Percentiles rank a stretch among this genome's conserved stretches.
Conservation (phyloP, 2,329 filamentous ascomycete species). For the Clarireedia paspali region DNA sequence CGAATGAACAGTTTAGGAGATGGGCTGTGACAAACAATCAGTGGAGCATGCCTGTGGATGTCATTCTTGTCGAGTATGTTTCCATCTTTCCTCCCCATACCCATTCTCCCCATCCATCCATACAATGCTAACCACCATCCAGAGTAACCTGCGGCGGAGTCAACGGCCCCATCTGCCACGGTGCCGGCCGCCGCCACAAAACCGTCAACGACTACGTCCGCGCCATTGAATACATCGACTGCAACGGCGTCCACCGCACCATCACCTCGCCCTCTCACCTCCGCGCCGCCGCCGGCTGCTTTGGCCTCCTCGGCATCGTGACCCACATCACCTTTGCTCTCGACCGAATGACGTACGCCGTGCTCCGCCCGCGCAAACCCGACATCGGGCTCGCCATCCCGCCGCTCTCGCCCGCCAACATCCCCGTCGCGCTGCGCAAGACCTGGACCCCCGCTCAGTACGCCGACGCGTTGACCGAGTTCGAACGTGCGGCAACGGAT, state of each 20-base stretch:
- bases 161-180: slow-evolving; percentile 40
- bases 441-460: slow-evolving; percentile 29
- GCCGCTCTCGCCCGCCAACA: slow-evolving; percentile 32
- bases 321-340: slow-evolving; percentile 42
- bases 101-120: background rate
- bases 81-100: background rate
- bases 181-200: slow-evolving; percentile 36
- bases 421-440: slow-evolving; percentile 33
- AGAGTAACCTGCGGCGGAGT: slow-evolving; percentile 39
- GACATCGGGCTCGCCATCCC: slow-evolving; percentile 37
- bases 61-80: slow-evolving; percentile 37
- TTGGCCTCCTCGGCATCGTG: slow-evolving; percentile 40
- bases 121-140: slow-evolving; percentile 3
- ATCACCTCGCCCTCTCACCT: slow-evolving; percentile 34
- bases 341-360: slow-evolving; percentile 39
- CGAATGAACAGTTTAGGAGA: slow-evolving; percentile 38
- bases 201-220: slow-evolving; percentile 40
- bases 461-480: slow-evolving; percentile 30
- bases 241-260: slow-evolving; percentile 34
- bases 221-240: slow-evolving; percentile 40
- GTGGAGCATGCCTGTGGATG: slow-evolving; percentile 37
- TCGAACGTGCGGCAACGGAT: slow-evolving; percentile 32
- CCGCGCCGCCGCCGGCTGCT: slow-evolving; percentile 36
- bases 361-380: slow-evolving; percentile 37
- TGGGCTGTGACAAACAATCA: slow-evolving; percentile 36